Evolutionary conservation across 805 yeast genomes (phyloP), one percentile per base, ranked within the genome.

Genomic region (Candida railenensis): DNA sequence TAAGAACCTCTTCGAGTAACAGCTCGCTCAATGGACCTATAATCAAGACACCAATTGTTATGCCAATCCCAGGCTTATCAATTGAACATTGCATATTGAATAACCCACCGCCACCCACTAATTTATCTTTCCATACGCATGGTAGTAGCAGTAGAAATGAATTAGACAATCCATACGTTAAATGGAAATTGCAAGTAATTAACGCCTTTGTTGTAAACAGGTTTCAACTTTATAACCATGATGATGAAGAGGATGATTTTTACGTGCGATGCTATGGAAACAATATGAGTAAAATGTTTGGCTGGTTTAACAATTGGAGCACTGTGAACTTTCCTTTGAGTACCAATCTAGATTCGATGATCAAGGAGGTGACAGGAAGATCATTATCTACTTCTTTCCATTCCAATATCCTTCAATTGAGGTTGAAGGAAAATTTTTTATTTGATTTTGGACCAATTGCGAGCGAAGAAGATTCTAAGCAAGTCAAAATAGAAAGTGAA

Each of bases 61-160:
- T 71, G 0, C 76, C 76, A 2, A 49, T 63, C 1, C 69, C 73
- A 1, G 45, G 65, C 7, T 66, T 48, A 45, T 67, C 74, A 7
- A 45, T 67, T 4, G 71, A 69, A 36, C 71, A 68, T 50, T 45
- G 66, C 2, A 44, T 49, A 12, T 47, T 45, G 41, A 56, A 55
- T 15, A 42, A 53, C 11, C 62, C 65, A 3, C 45, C 48, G 34
- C 71, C 71, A 0, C 21, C 19, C 5, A 8, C 14, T 3, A 15
- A 7, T 12, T 42, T 15, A 2, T 8, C n/a, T 4, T 18, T 11
- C 5, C 20, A 12, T 28, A 22, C 12, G 11, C 16, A 36, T 20
- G 36, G 36, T 15, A 4, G 7, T 14, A 5, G 15, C 15, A 12
- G 36, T 14, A 34, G 7, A n/a, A 36, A 19, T 19, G 22, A 12